Evolutionary conservation across 257 asterid species (phyloP), one percentile per base, ranked within the genome.

Genomic region (Avicennia marina): DNA sequence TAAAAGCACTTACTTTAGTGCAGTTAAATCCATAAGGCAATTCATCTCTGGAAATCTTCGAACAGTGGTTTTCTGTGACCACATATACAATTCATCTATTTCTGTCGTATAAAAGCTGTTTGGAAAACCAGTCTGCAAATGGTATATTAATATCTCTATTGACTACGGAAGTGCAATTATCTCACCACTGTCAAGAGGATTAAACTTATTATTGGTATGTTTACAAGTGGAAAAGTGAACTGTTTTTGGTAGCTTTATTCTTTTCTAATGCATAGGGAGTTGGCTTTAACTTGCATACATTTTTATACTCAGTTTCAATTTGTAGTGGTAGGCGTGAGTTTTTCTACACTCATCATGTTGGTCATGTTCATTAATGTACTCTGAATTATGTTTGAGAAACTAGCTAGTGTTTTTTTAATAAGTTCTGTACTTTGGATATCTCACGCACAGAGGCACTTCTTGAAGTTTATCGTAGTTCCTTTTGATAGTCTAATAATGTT

Each of bases 41-140:
- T 62, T 59, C 59, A 81, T 87, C 63, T 58, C 79, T 39, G 85
- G 82, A 66, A 78, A 53, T 72, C 80, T 69, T 51, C 85, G 72
- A 57, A 77, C 83, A 7, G 81, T 82, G 31, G 75, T 83, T 62
- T 90, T 87, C 67, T 62, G 78, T 54, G 85, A 81, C 63, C 58
- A 75, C 73, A 49, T 41, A 56, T 76, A 64, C 61, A 60, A 54
- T 27, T 59, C 55, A 25, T 74, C 79, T 63, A 51, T 47, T 33
- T 48, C 75, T 51, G 61, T 56, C 53, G 39, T 63, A 63, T 63
- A 68, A 75, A 71, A 75, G 65, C 70, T 75, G 68, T 46, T 69
- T 48, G 72, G 49, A 43, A 76, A 45, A 15, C 62, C 84, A 29
- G 33, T 40, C 52, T 39, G 67, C 59, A 67, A 68, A 72, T 74